These are phyloP conservation scores for Citrus sinensis DNA, from an alignment of 345 rosid genomes.

Conservation along the genomic window DNA sequence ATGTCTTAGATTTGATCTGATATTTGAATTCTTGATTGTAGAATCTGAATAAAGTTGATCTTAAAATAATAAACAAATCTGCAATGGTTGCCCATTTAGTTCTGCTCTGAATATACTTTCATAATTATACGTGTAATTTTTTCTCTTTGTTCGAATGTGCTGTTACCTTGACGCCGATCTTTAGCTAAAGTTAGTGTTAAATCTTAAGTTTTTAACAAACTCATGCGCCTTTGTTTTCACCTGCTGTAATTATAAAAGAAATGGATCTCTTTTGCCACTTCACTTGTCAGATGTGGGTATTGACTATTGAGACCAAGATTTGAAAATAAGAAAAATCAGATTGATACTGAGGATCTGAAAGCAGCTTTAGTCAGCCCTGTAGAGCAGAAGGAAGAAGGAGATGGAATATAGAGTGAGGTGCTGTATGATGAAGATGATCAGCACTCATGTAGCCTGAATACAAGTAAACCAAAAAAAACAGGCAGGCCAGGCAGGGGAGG, in stretches of 20 bases:
- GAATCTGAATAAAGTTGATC: conserved; percentile 42
- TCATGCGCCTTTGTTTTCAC: background rate
- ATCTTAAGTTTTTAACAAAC: background rate
- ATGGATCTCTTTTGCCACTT: no score
- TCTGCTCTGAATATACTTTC: background rate
- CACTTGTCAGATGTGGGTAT: background rate
- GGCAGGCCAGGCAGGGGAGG: no score
- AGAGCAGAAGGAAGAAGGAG: no score
- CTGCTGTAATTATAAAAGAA: no score
- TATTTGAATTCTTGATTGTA: conserved; percentile 21
- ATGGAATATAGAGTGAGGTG: no score
- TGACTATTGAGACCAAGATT: background rate
- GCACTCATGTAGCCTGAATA: no score
- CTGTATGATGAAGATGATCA: no score
- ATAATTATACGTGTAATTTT: background rate
- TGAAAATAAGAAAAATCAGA: no score
- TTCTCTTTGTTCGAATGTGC: background rate
- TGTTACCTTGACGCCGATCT: background rate
- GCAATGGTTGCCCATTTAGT: background rate
- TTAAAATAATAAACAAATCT: background rate
- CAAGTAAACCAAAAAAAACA: no score
- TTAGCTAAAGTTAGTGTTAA: background rate
- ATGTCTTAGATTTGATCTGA: background rate
- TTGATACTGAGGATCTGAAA: no score
- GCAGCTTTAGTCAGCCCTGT: no score